These are phyloP conservation scores for Plasmodium malariae DNA, from an alignment of 169 alveolate genomes.

Conservation along the genomic window DNA sequence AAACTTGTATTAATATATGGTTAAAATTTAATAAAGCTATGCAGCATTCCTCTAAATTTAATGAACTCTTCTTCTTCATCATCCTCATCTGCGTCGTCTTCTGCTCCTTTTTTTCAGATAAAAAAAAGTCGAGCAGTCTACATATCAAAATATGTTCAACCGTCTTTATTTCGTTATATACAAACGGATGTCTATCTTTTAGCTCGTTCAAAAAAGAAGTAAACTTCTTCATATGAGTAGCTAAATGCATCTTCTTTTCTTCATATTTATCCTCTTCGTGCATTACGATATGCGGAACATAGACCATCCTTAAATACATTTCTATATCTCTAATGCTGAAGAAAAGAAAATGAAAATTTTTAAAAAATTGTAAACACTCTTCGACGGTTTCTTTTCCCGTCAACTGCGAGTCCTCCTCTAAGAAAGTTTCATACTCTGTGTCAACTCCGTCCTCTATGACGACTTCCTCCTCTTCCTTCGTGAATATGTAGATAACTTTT, in stretches of 20 bases:
- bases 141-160: background rate
- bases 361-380: constrained; percentile 4
- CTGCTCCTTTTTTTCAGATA: background rate
- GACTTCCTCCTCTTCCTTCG: background rate
- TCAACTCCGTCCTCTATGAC: too few species aligned
- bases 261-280: background rate
- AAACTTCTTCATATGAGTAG: too few species aligned
- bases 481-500: background rate
- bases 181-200: background rate
- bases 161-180: background rate
- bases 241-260: too few species aligned
- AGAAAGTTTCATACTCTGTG: background rate
- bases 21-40: constrained; percentile 13
- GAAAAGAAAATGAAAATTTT: constrained; percentile 3
- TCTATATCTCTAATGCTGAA: constrained; percentile 23
- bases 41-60: constrained; percentile 14
- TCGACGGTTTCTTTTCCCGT: background rate
- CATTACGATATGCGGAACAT: background rate
- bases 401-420: background rate
- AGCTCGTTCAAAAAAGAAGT: background rate
- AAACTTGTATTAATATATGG: constrained; percentile 17
- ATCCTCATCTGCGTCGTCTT: too few species aligned
- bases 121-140: constrained; percentile 4
- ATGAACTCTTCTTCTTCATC: background rate
- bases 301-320: constrained; percentile 2